Conservation (phyloP, 768 basidiomycete species). For the Pseudohyphozyma bogoriensis region DNA sequence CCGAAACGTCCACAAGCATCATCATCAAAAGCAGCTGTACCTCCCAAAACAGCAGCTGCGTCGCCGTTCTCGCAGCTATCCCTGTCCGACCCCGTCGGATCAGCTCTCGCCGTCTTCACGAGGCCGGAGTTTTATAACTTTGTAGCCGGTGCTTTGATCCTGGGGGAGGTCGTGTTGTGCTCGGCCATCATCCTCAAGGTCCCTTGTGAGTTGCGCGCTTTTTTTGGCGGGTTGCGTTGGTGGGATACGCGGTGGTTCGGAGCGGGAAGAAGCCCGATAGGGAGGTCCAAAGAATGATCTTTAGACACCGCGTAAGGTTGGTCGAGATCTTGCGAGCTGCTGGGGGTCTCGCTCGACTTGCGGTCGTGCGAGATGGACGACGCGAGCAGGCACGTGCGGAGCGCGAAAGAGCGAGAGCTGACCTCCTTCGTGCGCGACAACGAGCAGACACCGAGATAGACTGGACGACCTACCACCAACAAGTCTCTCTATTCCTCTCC, state of each 20-base stretch:
- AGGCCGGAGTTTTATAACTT: too few species aligned
- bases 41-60: too few species aligned
- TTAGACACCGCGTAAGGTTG: too few species aligned
- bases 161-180: not conserved
- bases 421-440: not conserved
- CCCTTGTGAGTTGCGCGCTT: slow-evolving; percentile 57
- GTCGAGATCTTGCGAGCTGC: not conserved
- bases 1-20: too few species aligned
- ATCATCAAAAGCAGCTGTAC: too few species aligned
- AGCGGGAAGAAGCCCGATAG: not conserved
- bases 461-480: slow-evolving; percentile 91
- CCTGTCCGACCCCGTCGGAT: too few species aligned
- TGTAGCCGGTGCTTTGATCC: too few species aligned
- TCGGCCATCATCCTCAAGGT: slow-evolving; percentile 58
- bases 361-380: not conserved
- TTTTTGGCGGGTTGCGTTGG: too few species aligned
- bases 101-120: too few species aligned
- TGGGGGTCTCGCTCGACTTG: not conserved
- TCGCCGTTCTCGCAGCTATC: too few species aligned
- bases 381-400: not conserved
- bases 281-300: not conserved
- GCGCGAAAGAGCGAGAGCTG: not conserved
- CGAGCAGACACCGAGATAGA: slow-evolving; percentile 90
- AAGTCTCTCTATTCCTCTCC: slow-evolving; percentile 62
- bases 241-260: not conserved